Percentiles rank a stretch among this genome's conserved stretches.
These are phyloP conservation scores for Thalia dealbata DNA, from an alignment of 176 grass and related monocot genomes.

Conservation along the genomic window DNA sequence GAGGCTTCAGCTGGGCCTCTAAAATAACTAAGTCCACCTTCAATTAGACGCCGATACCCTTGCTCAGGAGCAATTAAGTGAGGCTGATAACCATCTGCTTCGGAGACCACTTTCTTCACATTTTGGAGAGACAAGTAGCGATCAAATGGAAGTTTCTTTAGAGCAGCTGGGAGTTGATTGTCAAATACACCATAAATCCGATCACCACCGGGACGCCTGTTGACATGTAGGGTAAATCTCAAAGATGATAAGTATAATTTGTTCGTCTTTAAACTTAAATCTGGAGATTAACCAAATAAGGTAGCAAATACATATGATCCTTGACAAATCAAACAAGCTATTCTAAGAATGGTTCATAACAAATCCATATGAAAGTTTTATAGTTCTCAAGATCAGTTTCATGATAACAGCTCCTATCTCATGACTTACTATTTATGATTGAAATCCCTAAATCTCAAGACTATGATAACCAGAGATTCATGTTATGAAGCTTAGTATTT, in stretches of 20 bases:
- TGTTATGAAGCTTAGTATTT: too few relatives aligned
- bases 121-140: slow-evolving; percentile 50
- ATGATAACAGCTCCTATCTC: too few relatives aligned
- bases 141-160: slow-evolving; percentile 52
- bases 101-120: slow-evolving; percentile 53
- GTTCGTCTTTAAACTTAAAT: too few relatives aligned
- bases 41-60: slow-evolving; percentile 52
- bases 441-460: too few relatives aligned
- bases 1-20: slow-evolving; percentile 62
- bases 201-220: slow-evolving; percentile 59
- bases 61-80: slow-evolving; percentile 74
- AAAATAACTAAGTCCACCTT: slow-evolving; percentile 38
- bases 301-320: too few relatives aligned
- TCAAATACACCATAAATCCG: slow-evolving; percentile 58
- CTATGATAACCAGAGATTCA: too few relatives aligned
- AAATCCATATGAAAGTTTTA: background rate
- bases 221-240: slow-evolving; percentile 15
- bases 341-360: background rate
- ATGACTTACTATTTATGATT: too few relatives aligned
- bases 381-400: too few relatives aligned
- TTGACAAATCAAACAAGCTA: background rate
- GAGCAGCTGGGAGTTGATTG: slow-evolving; percentile 44
- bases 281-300: background rate
- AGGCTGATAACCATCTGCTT: slow-evolving; percentile 77
- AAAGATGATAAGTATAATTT: background rate